Evolutionary conservation across 1,284 basidiomycete species (phyloP).

Genomic region (Ganoderma lingzhi): DNA sequence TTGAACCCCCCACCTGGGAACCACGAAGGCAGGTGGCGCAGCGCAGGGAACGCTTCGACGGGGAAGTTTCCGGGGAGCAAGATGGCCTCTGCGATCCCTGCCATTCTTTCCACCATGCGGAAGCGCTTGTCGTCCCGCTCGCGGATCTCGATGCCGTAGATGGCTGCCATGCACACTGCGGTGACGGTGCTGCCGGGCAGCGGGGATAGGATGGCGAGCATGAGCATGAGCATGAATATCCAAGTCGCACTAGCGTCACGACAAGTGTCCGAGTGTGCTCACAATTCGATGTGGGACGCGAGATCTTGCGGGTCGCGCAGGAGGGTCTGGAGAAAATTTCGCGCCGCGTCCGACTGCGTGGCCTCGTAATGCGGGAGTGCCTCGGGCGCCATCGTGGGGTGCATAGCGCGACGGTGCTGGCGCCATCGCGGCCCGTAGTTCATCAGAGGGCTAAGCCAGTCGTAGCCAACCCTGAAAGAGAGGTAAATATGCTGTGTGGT

Average conservation of each 20-base stretch:
- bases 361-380: slow-evolving; percentile 17
- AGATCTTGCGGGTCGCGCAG: slow-evolving; percentile 19
- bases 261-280: neutral
- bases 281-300: slow-evolving; percentile 27
- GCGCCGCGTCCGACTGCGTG: slow-evolving; percentile 6
- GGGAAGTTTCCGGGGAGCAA: slow-evolving; percentile 23
- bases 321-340: slow-evolving; percentile 19
- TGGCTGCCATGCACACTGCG: slow-evolving; percentile 40
- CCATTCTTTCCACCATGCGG: slow-evolving; percentile 20
- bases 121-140: slow-evolving; percentile 33
- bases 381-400: slow-evolving; percentile 16
- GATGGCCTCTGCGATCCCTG: slow-evolving; percentile 22
- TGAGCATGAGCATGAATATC: too few species aligned
- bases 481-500: neutral
- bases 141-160: slow-evolving; percentile 43
- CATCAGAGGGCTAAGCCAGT: slow-evolving; percentile 30
- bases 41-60: slow-evolving; percentile 26
- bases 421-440: slow-evolving; percentile 28
- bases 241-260: neutral
- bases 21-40: slow-evolving; percentile 27
- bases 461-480: slow-evolving; percentile 5
- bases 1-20: slow-evolving; percentile 26
- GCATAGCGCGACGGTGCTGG: slow-evolving; percentile 27
- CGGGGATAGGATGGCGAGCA: too few species aligned
- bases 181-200: slow-evolving; percentile 36